phyloP scores from a whole-genome alignment of 2,329 filamentous ascomycete species.

The Chalaropsis thielavioides region DNA sequence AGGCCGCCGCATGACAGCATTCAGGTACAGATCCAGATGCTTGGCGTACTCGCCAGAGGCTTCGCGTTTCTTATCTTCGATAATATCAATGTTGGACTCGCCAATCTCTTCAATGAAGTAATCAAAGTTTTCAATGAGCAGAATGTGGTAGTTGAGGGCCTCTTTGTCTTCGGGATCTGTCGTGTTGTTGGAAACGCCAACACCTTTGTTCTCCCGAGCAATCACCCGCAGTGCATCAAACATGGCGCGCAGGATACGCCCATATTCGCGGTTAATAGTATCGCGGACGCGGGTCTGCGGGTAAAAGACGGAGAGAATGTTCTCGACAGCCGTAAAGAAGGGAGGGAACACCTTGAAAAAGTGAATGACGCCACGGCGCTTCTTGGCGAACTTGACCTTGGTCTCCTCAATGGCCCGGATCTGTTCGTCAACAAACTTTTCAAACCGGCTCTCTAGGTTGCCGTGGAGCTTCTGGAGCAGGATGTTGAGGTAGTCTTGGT shows the following conservation, averaged over 20 bases:
- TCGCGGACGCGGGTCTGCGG: constrained; percentile 46
- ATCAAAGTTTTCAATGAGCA: constrained; percentile 98
- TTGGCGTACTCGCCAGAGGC: constrained; percentile 68
- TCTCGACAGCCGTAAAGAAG: constrained; percentile 72
- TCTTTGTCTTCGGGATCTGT: constrained; percentile 76
- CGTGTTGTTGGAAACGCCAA: constrained; percentile 29
- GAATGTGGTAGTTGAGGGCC: constrained; percentile 89
- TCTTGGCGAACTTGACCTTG: constrained; percentile 89
- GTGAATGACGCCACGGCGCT: constrained; percentile 87
- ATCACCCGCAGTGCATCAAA: constrained; percentile 95
- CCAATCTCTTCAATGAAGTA: constrained; percentile 80
- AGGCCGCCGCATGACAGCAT: constrained; percentile 74
- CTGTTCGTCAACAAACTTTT: constrained; percentile 85
- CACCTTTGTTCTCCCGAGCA: constrained; percentile 52
- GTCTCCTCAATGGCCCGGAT: constrained; percentile 93
- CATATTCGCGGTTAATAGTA: constrained; percentile 75
- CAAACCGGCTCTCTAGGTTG: constrained; percentile 60
- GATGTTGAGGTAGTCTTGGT: constrained; percentile 78
- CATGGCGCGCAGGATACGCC: constrained; percentile 83
- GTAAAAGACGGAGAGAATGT: constrained; percentile 53
- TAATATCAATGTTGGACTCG: constrained; percentile 58
- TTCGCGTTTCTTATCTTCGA: constrained; percentile 69
- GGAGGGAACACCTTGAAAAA: constrained; percentile 89
- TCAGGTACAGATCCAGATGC: constrained; percentile 76
- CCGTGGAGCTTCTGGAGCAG: constrained; percentile 67